Conservation (phyloP, 441 rosid genomes). For the Adansonia rubrostipa region DNA sequence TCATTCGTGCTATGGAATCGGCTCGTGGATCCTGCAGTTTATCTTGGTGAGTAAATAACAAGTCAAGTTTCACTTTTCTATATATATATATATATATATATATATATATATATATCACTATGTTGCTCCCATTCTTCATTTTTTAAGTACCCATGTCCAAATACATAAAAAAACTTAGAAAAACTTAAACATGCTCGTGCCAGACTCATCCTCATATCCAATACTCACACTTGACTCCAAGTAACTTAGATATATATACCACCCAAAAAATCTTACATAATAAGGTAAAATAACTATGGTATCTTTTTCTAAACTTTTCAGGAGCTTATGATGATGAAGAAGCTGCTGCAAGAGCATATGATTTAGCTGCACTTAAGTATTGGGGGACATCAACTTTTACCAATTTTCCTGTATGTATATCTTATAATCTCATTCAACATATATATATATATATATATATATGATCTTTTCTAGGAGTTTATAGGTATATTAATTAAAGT, state of each 20-base stretch:
- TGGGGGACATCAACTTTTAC: constrained; percentile 71
- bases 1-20: constrained; percentile 24
- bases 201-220: too few species aligned
- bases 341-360: constrained; percentile 74
- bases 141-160: too few species aligned
- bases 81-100: too few species aligned
- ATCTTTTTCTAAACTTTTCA: constrained; percentile 18
- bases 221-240: too few species aligned
- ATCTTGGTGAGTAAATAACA: constrained; percentile 52
- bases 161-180: too few species aligned
- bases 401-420: constrained; percentile 54
- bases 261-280: background rate
- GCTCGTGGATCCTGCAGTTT: constrained; percentile 44
- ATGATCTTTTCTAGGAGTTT: background rate
- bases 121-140: too few species aligned
- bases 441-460: too few species aligned
- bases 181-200: too few species aligned
- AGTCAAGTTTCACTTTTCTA: background rate
- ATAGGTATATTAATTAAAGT: background rate
- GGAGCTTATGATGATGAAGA: constrained; percentile 78
- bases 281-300: background rate
- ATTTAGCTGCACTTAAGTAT: constrained; percentile 63
- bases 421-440: background rate
- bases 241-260: background rate
- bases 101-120: too few species aligned